Evolutionary conservation across 2,329 filamentous ascomycete genomes (phyloP).

Genomic region (Leptosphaerulina australis): DNA sequence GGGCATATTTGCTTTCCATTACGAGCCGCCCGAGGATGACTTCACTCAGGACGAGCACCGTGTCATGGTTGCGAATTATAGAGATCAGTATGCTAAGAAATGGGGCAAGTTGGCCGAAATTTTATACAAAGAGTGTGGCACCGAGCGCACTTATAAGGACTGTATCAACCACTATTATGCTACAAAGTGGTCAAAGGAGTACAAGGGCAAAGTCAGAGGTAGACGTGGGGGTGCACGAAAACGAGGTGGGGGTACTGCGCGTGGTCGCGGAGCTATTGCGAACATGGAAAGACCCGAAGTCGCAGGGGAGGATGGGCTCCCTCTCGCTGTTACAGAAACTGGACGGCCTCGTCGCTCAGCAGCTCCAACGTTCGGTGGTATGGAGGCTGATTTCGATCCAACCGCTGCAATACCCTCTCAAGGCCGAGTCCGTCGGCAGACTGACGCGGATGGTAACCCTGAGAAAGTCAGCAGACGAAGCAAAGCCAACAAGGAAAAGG

Average conservation of each 20-base stretch:
- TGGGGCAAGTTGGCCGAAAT: conserved; percentile 78
- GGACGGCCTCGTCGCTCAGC: conserved; percentile 59
- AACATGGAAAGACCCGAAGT: conserved; percentile 50
- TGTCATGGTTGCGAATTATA: conserved; percentile 74
- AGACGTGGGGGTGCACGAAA: conserved; percentile 34
- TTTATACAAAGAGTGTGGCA: conserved; percentile 54
- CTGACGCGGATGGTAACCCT: conserved; percentile 40
- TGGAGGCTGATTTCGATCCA: conserved; percentile 66
- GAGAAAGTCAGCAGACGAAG: conserved; percentile 52
- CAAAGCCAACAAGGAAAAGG: conserved; percentile 49
- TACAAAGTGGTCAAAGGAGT: conserved; percentile 74
- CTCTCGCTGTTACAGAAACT: conserved; percentile 53
- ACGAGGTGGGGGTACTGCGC: conserved; percentile 49
- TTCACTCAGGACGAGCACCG: conserved; percentile 74
- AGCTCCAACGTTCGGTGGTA: conserved; percentile 75
- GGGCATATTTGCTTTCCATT: conserved; percentile 72
- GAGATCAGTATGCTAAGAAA: conserved; percentile 75
- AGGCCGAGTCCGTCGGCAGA: conserved; percentile 45
- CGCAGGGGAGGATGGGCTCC: conserved; percentile 47
- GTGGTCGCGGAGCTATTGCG: conserved; percentile 65
- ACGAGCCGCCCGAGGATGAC: conserved; percentile 74
- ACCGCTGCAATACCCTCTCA: conserved; percentile 38
- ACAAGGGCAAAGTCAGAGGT: conserved; percentile 71
- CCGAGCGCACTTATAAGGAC: conserved; percentile 73
- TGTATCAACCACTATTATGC: conserved; percentile 88